phyloP scores from a whole-genome alignment of 805 yeast genomes.

The Lipomyces spencermartinsiae region DNA sequence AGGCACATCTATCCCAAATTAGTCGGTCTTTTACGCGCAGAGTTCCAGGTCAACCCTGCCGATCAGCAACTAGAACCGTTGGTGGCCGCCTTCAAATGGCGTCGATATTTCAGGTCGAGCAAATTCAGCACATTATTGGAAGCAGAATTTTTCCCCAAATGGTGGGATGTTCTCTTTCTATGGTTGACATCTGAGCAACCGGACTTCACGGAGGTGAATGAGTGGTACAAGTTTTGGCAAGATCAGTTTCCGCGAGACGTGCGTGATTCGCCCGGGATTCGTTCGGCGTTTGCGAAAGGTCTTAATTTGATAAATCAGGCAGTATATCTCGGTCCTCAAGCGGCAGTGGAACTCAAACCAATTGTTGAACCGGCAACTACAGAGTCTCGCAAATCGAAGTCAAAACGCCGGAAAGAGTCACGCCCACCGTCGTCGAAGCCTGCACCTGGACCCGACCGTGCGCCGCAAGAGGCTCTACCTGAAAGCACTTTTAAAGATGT shows the following conservation, averaged over 20 bases:
- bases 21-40: slow-evolving; percentile 18
- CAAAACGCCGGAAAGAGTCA: not conserved
- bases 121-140: slow-evolving; percentile 44
- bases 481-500: slow-evolving; percentile 64
- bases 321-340: slow-evolving; percentile 41
- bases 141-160: slow-evolving; percentile 51
- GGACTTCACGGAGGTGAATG: slow-evolving; percentile 41
- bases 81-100: slow-evolving; percentile 42
- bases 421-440: not conserved
- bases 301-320: slow-evolving; percentile 47
- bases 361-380: slow-evolving; percentile 14
- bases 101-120: slow-evolving; percentile 34
- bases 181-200: slow-evolving; percentile 43
- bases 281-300: slow-evolving; percentile 38
- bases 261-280: slow-evolving; percentile 23
- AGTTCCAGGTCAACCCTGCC: slow-evolving; percentile 43
- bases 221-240: slow-evolving; percentile 48
- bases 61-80: slow-evolving; percentile 39
- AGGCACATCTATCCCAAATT: slow-evolving; percentile 41
- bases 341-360: slow-evolving; percentile 30
- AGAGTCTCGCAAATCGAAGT: not conserved
- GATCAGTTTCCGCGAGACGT: slow-evolving; percentile 40
- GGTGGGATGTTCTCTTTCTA: slow-evolving; percentile 44
- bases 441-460: not conserved
- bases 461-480: slow-evolving; percentile 48